These are phyloP conservation scores for Penicillium ucsense DNA, from an alignment of 495 filamentous ascomycete genomes.

Conservation along the genomic window DNA sequence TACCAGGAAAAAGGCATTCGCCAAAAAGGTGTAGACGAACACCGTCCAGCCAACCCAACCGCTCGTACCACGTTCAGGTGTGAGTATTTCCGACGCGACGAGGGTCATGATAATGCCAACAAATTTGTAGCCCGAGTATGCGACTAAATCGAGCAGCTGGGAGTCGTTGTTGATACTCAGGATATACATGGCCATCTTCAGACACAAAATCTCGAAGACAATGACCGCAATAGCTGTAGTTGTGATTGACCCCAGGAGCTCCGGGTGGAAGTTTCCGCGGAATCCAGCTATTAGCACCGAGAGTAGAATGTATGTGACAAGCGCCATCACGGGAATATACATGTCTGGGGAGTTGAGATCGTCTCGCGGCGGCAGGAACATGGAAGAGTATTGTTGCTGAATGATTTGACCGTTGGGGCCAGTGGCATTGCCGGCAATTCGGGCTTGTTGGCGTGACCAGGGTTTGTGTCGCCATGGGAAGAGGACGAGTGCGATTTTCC, in stretches of 20 bases:
- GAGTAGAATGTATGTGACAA: constrained; percentile 95
- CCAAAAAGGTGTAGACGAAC: constrained; percentile 82
- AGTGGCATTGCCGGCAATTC: constrained; percentile 40
- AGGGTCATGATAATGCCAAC: constrained; percentile 89
- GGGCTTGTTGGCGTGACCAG: constrained; percentile 71
- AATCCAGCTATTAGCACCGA: constrained; percentile 83
- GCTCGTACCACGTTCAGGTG: constrained; percentile 66
- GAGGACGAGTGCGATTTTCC: constrained; percentile 78
- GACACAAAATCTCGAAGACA: constrained; percentile 71
- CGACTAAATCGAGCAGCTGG: constrained; percentile 85
- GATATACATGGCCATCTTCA: constrained; percentile 91
- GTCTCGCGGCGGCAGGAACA: constrained; percentile 90
- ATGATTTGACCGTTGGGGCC: constrained; percentile 52
- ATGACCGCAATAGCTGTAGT: constrained; percentile 75
- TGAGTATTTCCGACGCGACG: constrained; percentile 64
- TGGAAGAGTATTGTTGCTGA: constrained; percentile 55
- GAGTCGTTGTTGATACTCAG: constrained; percentile 79
- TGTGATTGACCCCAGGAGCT: constrained; percentile 81
- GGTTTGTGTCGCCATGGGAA: constrained; percentile 97
- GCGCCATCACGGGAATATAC: constrained; percentile 85
- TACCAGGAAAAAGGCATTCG: constrained; percentile 95
- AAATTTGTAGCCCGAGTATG: constrained; percentile 98
- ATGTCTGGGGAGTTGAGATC: constrained; percentile 97
- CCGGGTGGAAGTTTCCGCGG: constrained; percentile 86
- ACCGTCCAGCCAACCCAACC: constrained; percentile 82